Percentiles rank a stretch among this genome's conserved stretches.
Evolutionary conservation across 148 eudicot species (phyloP).

Genomic region (Hydrangea macrophylla): DNA sequence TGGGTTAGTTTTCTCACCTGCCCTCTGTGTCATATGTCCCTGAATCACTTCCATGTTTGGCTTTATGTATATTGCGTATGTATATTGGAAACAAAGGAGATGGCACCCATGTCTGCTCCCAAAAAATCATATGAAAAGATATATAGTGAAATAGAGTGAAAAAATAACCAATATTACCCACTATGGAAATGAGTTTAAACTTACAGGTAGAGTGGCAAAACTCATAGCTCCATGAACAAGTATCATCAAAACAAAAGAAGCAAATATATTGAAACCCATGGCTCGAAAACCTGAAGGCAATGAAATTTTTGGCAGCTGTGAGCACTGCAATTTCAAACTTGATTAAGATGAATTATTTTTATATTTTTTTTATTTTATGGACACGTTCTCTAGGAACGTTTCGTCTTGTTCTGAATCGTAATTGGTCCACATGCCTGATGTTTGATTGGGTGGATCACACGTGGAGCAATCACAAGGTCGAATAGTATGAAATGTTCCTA

Average conservation of each 20-base stretch:
- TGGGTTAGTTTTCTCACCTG: constrained; percentile 33
- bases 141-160: too few relatives aligned
- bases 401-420: too few relatives aligned
- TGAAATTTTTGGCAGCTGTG: neutral
- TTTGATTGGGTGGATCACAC: too few relatives aligned
- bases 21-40: constrained; percentile 69
- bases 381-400: too few relatives aligned
- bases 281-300: constrained; percentile 36
- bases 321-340: constrained; percentile 1
- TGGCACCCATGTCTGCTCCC: constrained; percentile 67
- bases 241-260: constrained; percentile 31
- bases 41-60: constrained; percentile 77
- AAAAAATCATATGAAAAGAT: neutral
- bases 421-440: too few relatives aligned
- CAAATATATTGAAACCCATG: constrained; percentile 44
- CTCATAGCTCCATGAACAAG: constrained; percentile 45
- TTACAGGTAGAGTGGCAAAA: constrained; percentile 49
- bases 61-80: constrained; percentile 55
- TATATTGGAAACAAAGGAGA: constrained; percentile 62
- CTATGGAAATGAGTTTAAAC: too few relatives aligned
- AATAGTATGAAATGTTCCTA: too few relatives aligned
- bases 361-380: neutral
- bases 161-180: too few relatives aligned
- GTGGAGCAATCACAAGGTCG: too few relatives aligned
- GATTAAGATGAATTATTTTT: neutral